These are phyloP conservation scores for Hyphodiscus sp. DNA, from an alignment of 2,329 filamentous ascomycete genomes.

Conservation along the genomic window DNA sequence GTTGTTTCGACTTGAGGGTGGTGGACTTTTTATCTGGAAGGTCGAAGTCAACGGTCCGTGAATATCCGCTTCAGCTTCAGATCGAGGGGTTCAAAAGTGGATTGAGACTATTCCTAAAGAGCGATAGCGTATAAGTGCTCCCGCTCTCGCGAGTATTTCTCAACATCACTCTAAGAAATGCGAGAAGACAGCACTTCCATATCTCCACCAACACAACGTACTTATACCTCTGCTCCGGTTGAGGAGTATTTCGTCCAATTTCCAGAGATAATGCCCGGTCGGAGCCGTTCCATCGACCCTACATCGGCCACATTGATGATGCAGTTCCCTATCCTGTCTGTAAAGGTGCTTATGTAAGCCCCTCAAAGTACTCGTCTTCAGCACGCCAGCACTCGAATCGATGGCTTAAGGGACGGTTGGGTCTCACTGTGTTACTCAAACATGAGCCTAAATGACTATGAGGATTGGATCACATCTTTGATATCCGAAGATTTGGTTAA, in stretches of 20 bases:
- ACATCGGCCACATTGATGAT: not conserved
- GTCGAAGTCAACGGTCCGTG: not conserved
- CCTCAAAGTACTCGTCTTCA: not conserved
- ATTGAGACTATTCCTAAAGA: not conserved
- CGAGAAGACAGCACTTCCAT: constrained; percentile 1
- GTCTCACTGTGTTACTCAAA: not conserved
- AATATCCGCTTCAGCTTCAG: not conserved
- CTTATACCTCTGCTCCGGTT: not conserved
- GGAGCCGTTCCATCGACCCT: constrained; percentile 7
- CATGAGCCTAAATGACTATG: not conserved
- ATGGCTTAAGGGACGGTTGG: too few relatives aligned
- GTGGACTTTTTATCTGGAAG: not conserved
- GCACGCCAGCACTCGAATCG: not conserved
- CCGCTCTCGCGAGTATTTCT: constrained; percentile 13
- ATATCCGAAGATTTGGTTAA: not conserved
- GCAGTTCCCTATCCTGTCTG: not conserved
- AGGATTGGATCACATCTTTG: too few relatives aligned
- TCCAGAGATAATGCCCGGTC: constrained; percentile 20
- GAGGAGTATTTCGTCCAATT: not conserved
- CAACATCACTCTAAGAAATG: constrained; percentile 26
- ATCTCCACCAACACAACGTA: constrained; percentile 15
- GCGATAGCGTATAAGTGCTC: not conserved
- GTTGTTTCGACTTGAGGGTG: not conserved
- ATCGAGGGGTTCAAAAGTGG: not conserved
- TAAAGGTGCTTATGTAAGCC: not conserved